phyloP scores from a whole-genome alignment of 2,329 filamentous ascomycete species.

The Drechslerella stenobrocha region DNA sequence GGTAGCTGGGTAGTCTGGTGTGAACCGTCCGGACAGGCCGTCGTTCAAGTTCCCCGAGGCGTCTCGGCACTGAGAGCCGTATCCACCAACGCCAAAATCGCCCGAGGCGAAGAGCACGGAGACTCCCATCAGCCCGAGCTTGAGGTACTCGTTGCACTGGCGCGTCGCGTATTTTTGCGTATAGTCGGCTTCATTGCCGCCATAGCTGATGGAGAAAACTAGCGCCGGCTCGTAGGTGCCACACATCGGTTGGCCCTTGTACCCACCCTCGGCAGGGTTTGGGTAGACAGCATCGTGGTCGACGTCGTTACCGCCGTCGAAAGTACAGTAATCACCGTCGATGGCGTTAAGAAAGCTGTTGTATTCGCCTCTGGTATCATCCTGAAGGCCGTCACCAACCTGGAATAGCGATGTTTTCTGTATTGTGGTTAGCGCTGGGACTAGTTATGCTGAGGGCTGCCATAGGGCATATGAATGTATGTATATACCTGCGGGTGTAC shows the following conservation, averaged over 20 bases:
- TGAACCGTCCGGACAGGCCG: slow-evolving; percentile 32
- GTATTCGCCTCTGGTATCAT: slow-evolving; percentile 71
- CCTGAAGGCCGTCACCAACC: slow-evolving; percentile 57
- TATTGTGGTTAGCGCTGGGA: no score
- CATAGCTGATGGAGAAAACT: slow-evolving; percentile 62
- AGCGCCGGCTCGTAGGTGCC: slow-evolving; percentile 40
- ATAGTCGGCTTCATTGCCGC: slow-evolving; percentile 68
- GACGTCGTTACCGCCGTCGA: slow-evolving; percentile 57
- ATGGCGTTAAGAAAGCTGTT: slow-evolving; percentile 67
- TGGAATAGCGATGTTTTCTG: slow-evolving; percentile 61
- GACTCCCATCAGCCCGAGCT: slow-evolving; percentile 68
- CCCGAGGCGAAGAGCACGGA: slow-evolving; percentile 66
- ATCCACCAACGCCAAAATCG: slow-evolving; percentile 63
- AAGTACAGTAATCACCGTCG: slow-evolving; percentile 59
- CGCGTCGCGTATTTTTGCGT: slow-evolving; percentile 65
- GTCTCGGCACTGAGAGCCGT: slow-evolving; percentile 58
- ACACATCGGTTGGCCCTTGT: slow-evolving; percentile 60
- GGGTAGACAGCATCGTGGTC: slow-evolving; percentile 57
- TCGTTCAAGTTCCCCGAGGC: slow-evolving; percentile 31
- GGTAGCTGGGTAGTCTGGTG: slow-evolving; percentile 59
- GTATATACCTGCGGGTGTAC: slow-evolving; percentile 59
- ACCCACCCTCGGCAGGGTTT: slow-evolving; percentile 62
- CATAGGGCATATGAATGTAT: no score
- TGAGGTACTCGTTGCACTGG: slow-evolving; percentile 67
- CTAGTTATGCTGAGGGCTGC: no score